Percentiles rank a stretch among this genome's conserved stretches.
These are phyloP conservation scores for Aspergillus indologenus DNA, from an alignment of 495 filamentous ascomycete genomes.

Conservation along the genomic window DNA sequence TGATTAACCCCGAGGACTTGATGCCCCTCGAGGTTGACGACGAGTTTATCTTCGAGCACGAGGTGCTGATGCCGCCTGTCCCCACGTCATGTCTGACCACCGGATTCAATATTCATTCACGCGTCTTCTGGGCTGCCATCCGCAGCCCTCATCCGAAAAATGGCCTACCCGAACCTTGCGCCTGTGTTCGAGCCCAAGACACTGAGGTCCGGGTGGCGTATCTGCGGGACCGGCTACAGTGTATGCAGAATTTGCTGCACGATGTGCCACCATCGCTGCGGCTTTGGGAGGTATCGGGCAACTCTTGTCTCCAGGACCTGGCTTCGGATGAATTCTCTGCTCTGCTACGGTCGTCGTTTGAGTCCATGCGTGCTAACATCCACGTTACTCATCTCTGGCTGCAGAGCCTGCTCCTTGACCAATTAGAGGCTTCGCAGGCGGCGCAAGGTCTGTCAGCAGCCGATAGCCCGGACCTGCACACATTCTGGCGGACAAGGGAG, in stretches of 20 bases:
- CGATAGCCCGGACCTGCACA: constrained; percentile 6
- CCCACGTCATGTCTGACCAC: constrained; percentile 10
- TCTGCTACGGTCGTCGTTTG: constrained; percentile 13
- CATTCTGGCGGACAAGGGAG: constrained; percentile 14
- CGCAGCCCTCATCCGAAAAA: constrained; percentile 4
- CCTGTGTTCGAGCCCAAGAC: constrained; percentile 17
- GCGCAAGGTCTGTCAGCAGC: background rate
- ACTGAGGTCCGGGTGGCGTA: constrained; percentile 11
- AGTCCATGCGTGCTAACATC: constrained; percentile 22
- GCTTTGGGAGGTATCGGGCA: background rate
- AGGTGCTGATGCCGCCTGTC: constrained; percentile 12
- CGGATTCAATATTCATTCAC: constrained; percentile 20
- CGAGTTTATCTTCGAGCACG: constrained; percentile 24
- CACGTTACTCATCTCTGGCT: constrained; percentile 28
- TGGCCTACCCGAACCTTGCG: constrained; percentile 10
- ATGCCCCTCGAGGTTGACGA: constrained; percentile 25
- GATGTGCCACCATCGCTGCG: constrained; percentile 9
- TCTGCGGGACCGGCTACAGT: constrained; percentile 12
- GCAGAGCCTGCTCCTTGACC: constrained; percentile 24
- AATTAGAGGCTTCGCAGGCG: constrained; percentile 17
- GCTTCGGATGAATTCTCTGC: too few species aligned
- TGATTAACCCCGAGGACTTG: constrained; percentile 22
- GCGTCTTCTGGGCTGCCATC: constrained; percentile 22
- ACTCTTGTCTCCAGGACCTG: background rate
- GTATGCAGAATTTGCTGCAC: constrained; percentile 11